Base-by-base conservation (phyloP, 2,329 filamentous ascomycete genomes). In the Diaporthe amygdali region DNA sequence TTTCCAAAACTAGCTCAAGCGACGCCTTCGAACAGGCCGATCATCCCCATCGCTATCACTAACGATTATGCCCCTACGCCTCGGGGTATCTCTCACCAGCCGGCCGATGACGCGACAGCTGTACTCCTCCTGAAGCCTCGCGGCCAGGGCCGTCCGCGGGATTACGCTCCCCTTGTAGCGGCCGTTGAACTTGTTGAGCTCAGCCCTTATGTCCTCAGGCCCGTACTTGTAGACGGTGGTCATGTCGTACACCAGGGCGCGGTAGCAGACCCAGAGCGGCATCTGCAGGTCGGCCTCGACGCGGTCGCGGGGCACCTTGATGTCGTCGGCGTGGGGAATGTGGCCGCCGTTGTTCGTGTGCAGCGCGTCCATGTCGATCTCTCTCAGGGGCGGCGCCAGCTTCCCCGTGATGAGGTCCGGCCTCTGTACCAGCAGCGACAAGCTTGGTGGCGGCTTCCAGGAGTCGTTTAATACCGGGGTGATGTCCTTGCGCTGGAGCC, bases 321-420 rank as follows among this genome's bases (percentile, higher is more conserved):
- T 47, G 14, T 15, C 27, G 17, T 32, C 20, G 4, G 39, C 39
- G 5, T 22, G 39, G 10, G 27, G 25, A 8, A 68, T 44, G 30
- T 39, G 20, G 37, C 44, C 22, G n/a, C 66, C 66, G 25, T 56
- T 30, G 47, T 61, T 22, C 2, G 27, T 30, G 3, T 2, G 27
- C 52, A 68, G 27, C 15, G 52, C 44, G 34, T 34, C 52, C 41
- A 59, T 1, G 9, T 37, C 41, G 12, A 68, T 20, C 17, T 59
- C 27, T 8, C n/a, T 10, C 51, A 68, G 52, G 2, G 51, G 52
- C 25, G 8, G 4, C n/a, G 25, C 4, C 37, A 61, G 34, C 41
- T 68, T 68, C 20, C 39, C 52, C 14, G 66, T 68, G 66, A 68
- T 68, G 30, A 59, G 34, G 37, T 68, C 30, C 15, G 51, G 66